phyloP scores from a whole-genome alignment of 2,329 filamentous ascomycete genomes.

The Apiospora pterosperma region DNA sequence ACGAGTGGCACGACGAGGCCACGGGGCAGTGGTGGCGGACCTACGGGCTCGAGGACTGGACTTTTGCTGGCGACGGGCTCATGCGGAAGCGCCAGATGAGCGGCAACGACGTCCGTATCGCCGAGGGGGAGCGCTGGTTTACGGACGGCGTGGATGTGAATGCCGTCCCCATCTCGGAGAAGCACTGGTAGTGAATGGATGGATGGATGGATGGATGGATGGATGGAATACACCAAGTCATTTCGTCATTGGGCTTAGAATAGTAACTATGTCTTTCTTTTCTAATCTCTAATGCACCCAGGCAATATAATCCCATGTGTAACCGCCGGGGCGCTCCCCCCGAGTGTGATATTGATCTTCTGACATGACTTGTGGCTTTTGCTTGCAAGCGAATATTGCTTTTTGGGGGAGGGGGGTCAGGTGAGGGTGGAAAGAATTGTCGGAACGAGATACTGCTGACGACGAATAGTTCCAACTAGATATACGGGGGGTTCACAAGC shows the following conservation, averaged over 20 bases:
- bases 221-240: background rate
- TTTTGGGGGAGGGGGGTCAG: background rate
- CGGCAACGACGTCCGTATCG: slow-evolving; percentile 66
- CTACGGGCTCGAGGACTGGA: slow-evolving; percentile 82
- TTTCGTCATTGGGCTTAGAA: background rate
- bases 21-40: slow-evolving; percentile 78
- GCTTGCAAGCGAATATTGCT: background rate
- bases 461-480: too few relatives aligned
- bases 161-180: slow-evolving; percentile 60
- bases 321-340: background rate
- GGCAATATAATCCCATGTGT: background rate
- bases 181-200: slow-evolving; percentile 56
- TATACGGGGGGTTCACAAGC: background rate
- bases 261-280: background rate
- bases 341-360: background rate
- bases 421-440: background rate
- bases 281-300: too few relatives aligned
- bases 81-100: slow-evolving; percentile 78
- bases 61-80: slow-evolving; percentile 64
- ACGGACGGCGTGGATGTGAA: slow-evolving; percentile 67
- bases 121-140: slow-evolving; percentile 64
- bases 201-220: too few relatives aligned
- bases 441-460: background rate
- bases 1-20: slow-evolving; percentile 68
- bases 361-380: background rate